phyloP scores from a whole-genome alignment of 768 basidiomycete species.

The Boletus reticulatus region DNA sequence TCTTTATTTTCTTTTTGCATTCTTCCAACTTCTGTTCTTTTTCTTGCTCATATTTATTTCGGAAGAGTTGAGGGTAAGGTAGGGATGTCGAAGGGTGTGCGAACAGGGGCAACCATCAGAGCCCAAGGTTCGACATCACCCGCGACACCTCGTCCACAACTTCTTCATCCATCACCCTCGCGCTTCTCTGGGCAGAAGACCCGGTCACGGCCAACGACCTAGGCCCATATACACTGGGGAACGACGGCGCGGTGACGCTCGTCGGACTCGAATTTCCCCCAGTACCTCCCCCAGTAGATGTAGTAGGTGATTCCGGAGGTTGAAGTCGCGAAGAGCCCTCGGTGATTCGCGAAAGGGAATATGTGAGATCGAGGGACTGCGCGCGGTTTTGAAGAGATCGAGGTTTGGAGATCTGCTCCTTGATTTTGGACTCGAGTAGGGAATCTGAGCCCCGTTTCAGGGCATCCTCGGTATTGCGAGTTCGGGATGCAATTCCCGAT shows the following conservation, averaged over 20 bases:
- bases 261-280: slow-evolving; percentile 79
- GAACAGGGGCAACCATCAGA: slow-evolving; percentile 36
- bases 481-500: slow-evolving; percentile 63
- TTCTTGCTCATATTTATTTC: slow-evolving; percentile 4
- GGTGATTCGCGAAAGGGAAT: slow-evolving; percentile 78
- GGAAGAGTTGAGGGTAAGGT: slow-evolving; percentile 8
- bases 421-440: slow-evolving; percentile 78
- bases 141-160: slow-evolving; percentile 69
- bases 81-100: slow-evolving; percentile 8
- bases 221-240: slow-evolving; percentile 82
- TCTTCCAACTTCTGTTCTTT: slow-evolving; percentile 5
- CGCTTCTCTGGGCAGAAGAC: slow-evolving; percentile 41
- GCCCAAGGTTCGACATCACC: slow-evolving; percentile 73
- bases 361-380: slow-evolving; percentile 85
- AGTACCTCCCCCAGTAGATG: slow-evolving; percentile 67
- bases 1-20: background rate
- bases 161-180: slow-evolving; percentile 48
- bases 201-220: slow-evolving; percentile 49
- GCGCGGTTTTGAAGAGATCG: slow-evolving; percentile 84
- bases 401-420: slow-evolving; percentile 72
- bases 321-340: slow-evolving; percentile 61
- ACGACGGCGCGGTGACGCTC: slow-evolving; percentile 73
- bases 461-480: slow-evolving; percentile 71
- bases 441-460: slow-evolving; percentile 84
- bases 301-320: slow-evolving; percentile 79